These are phyloP conservation scores for Santalum album DNA, from an alignment of 164 flowering plant genomes.

Conservation along the genomic window DNA sequence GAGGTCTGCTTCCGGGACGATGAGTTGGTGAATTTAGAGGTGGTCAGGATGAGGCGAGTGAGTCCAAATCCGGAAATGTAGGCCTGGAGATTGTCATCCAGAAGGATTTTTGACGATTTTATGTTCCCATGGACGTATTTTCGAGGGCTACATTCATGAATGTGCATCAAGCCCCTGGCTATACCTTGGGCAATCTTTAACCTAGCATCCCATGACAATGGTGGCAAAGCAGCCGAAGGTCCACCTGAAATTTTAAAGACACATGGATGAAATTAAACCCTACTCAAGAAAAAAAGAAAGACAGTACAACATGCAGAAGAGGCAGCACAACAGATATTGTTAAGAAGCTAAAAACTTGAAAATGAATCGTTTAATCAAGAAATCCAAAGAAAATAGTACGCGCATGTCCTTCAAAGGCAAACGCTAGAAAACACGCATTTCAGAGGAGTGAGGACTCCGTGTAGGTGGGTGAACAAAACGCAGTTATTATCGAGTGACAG, in stretches of 20 bases:
- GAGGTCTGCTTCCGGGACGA: conserved; percentile 29
- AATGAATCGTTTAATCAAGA: too few relatives aligned
- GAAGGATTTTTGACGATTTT: conserved; percentile 84
- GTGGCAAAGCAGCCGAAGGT: conserved; percentile 35
- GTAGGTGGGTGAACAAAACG: too few relatives aligned
- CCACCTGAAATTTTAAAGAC: conserved; percentile 35
- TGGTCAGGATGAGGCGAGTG: conserved; percentile 41
- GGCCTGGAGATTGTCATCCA: conserved; percentile 66
- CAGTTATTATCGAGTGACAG: too few relatives aligned
- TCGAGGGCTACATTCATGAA: conserved; percentile 73
- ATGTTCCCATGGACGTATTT: conserved; percentile 81
- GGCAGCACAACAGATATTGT: too few relatives aligned
- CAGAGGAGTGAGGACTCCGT: too few relatives aligned
- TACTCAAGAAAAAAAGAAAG: too few relatives aligned
- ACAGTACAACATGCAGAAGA: too few relatives aligned
- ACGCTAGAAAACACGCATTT: too few relatives aligned
- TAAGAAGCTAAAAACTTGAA: too few relatives aligned
- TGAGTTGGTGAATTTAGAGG: conserved; percentile 20
- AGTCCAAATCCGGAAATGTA: conserved; percentile 83
- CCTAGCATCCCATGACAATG: conserved; percentile 71
- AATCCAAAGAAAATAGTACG: too few relatives aligned
- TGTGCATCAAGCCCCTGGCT: conserved; percentile 71
- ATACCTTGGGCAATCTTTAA: conserved; percentile 74
- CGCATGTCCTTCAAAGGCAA: too few relatives aligned
- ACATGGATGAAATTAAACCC: not conserved